These are phyloP conservation scores for Colletotrichum nymphaeae DNA, from an alignment of 2,329 filamentous ascomycete species.

Conservation along the genomic window DNA sequence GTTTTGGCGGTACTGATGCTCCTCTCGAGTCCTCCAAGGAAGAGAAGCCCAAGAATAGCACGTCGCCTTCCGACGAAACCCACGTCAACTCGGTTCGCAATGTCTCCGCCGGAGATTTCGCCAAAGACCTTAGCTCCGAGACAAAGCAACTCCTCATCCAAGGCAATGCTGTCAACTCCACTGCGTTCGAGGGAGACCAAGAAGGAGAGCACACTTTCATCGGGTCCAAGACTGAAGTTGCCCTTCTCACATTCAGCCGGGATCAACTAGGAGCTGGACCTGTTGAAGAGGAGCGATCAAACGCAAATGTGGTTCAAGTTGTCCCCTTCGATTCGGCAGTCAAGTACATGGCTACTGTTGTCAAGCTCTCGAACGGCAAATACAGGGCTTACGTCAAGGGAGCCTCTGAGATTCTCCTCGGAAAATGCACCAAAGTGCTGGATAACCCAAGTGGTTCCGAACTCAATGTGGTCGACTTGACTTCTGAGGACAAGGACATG, in stretches of 20 bases:
- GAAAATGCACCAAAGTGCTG: constrained; percentile 50
- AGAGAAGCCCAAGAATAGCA: constrained; percentile 43
- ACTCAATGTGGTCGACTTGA: constrained; percentile 5
- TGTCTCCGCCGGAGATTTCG: constrained; percentile 12
- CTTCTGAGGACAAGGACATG: constrained; percentile 28
- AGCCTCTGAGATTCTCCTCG: constrained; percentile 61
- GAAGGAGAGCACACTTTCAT: constrained; percentile 71
- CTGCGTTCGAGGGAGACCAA: constrained; percentile 74
- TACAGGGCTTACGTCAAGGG: constrained; percentile 69
- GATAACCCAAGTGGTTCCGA: constrained; percentile 33
- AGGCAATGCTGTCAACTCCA: constrained; percentile 76
- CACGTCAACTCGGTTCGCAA: constrained; percentile 12
- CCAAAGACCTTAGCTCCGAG: constrained; percentile 31
- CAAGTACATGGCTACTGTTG: constrained; percentile 77
- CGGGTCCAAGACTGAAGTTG: constrained; percentile 83
- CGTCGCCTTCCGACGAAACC: constrained; percentile 35
- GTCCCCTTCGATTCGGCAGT: constrained; percentile 52
- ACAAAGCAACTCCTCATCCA: constrained; percentile 60
- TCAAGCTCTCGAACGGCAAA: constrained; percentile 64
- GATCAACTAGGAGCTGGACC: constrained; percentile 74
- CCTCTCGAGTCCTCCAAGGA: constrained; percentile 39
- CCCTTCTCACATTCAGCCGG: constrained; percentile 76
- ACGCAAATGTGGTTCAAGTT: constrained; percentile 61
- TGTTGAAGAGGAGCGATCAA: constrained; percentile 70
- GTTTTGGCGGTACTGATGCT: constrained; percentile 46